Evolutionary conservation across 2,329 filamentous ascomycete species (phyloP), one percentile per base, ranked within the genome.

Genomic region (Hymenoscyphus albidus): DNA sequence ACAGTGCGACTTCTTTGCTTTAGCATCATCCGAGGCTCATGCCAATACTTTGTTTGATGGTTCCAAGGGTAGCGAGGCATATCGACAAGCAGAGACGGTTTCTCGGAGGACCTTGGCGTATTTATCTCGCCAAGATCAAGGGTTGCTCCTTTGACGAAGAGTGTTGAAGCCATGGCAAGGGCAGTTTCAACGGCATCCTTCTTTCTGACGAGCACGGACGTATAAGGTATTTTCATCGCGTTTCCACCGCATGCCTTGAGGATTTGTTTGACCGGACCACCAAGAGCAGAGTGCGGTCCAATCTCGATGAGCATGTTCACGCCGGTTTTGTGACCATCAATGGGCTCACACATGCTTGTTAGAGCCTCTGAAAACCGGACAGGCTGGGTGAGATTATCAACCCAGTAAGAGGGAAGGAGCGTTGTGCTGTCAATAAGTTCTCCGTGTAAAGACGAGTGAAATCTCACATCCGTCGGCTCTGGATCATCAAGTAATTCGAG

Each of bases 51-150:
- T 32, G 78, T 81, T 32, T 75, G 73, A 64, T 85, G 83, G 38
- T 85, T 83, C 83, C 83, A 86, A 2, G 81, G 78, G 65, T 85
- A 85, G 0, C 78, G 76, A 1, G 84, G 83, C 39, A 86, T 71
- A 54, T 73, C 70, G 9, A 70, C 65, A 12, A 72, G 64, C 81
- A 78, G 64, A 6, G 63, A 64, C 4, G 65, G 67, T 27, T 64
- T 40, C 39, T 70, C 66, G 10, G 61, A 44, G 48, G 10, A 22
- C 4, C 75, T 76, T n/a, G 79, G 78, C 63, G 80, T 78, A 71
- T 84, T 85, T 70, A 83, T 76, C 2, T 77, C 76, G n/a, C 76
- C 75, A 40, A 85, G 77, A 61, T 83, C 73, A 9, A 85, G 70
- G 2, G 71, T 66, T 9, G 76, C 75, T 1, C 82, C 82, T 63